These are phyloP conservation scores for Ceratobasidium sp. DNA, from an alignment of 1,284 basidiomycete species.

Conservation along the genomic window DNA sequence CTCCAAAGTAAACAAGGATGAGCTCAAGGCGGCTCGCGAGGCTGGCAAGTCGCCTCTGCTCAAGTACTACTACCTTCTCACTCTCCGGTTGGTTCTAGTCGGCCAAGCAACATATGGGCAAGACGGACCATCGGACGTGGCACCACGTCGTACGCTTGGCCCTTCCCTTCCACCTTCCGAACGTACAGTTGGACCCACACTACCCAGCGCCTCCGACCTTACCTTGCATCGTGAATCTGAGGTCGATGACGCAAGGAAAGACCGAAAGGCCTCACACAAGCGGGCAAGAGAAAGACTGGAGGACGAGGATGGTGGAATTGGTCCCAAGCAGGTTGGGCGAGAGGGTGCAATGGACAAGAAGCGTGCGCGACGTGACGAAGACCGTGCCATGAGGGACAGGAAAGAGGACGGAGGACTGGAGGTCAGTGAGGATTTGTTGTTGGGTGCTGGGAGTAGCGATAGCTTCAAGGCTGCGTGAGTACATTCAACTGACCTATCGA, in stretches of 20 bases:
- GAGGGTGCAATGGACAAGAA: constrained; percentile 83
- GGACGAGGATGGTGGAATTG: constrained; percentile 72
- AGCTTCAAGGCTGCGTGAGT: constrained; percentile 76
- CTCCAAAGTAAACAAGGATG: constrained; percentile 63
- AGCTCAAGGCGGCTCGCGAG: constrained; percentile 66
- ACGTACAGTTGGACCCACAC: constrained; percentile 36
- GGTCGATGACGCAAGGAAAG: constrained; percentile 61
- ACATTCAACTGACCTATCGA: constrained; percentile 8
- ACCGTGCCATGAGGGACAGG: constrained; percentile 71
- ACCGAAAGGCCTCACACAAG: constrained; percentile 60
- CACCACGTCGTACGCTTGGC: constrained; percentile 16
- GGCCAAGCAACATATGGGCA: neutral
- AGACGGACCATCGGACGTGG: neutral
- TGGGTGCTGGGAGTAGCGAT: constrained; percentile 70
- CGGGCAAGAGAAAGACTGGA: constrained; percentile 73
- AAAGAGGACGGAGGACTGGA: constrained; percentile 75
- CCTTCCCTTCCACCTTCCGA: constrained; percentile 34
- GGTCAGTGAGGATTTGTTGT: constrained; percentile 70
- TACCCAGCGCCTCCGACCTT: constrained; percentile 68
- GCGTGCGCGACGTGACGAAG: constrained; percentile 68
- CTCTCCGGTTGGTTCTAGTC: constrained; percentile 58
- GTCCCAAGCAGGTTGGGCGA: constrained; percentile 74
- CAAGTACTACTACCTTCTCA: constrained; percentile 62
- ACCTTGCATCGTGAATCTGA: constrained; percentile 69
- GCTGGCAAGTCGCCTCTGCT: neutral